These are phyloP conservation scores for Heterobasidion occidentale DNA, from an alignment of 1,284 basidiomycete genomes.

Conservation along the genomic window DNA sequence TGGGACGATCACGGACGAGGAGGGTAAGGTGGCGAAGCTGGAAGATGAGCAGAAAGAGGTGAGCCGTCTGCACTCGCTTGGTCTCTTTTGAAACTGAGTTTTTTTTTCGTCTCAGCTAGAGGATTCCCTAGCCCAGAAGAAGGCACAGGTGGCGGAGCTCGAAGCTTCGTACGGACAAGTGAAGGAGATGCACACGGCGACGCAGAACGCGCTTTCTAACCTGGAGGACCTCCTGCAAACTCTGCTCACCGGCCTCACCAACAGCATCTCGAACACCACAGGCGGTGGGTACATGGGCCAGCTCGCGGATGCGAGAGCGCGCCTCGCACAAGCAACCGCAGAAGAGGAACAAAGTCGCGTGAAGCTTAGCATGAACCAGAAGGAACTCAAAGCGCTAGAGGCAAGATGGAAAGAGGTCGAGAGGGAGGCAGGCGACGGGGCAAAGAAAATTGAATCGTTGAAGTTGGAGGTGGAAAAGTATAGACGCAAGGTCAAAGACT, in stretches of 20 bases:
- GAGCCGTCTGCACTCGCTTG: slow-evolving; percentile 13
- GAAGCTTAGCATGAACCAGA: slow-evolving; percentile 74
- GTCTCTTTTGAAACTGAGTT: slow-evolving; percentile 5
- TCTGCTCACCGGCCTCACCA: slow-evolving; percentile 83
- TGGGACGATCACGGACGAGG: slow-evolving; percentile 76
- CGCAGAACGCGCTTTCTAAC: slow-evolving; percentile 59
- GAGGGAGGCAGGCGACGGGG: slow-evolving; percentile 73
- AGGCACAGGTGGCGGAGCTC: slow-evolving; percentile 50
- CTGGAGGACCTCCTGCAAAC: slow-evolving; percentile 95
- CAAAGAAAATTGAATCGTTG: slow-evolving; percentile 60
- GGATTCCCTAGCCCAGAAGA: slow-evolving; percentile 47
- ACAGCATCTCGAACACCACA: slow-evolving; percentile 45
- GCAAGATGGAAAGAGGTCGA: slow-evolving; percentile 80
- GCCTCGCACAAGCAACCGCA: slow-evolving; percentile 69
- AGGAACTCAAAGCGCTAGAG: slow-evolving; percentile 77
- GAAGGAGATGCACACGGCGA: slow-evolving; percentile 66
- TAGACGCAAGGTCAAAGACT: slow-evolving; percentile 45
- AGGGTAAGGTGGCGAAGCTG: slow-evolving; percentile 49
- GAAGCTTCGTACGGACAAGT: slow-evolving; percentile 58
- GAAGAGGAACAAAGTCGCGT: slow-evolving; percentile 84
- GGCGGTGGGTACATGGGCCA: slow-evolving; percentile 97
- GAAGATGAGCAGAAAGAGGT: slow-evolving; percentile 59
- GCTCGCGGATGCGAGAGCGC: slow-evolving; percentile 80
- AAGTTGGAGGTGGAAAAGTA: slow-evolving; percentile 55
- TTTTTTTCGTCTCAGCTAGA: slow-evolving; percentile 39